These are phyloP conservation scores for Pleurotus djamor DNA, from an alignment of 768 basidiomycete species.

Conservation along the genomic window DNA sequence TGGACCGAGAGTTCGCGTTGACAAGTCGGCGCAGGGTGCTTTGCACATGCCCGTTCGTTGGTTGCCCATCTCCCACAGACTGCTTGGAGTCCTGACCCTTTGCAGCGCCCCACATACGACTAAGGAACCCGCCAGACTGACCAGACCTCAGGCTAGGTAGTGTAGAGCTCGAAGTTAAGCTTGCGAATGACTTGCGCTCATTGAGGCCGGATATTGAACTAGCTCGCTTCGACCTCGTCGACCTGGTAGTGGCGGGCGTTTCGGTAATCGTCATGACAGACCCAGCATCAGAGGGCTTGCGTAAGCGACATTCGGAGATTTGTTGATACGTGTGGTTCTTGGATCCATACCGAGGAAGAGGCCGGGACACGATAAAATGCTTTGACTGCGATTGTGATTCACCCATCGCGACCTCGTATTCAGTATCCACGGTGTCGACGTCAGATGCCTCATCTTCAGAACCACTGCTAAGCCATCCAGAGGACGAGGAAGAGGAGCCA, in stretches of 20 bases:
- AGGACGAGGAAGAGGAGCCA: slow-evolving; percentile 56
- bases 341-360: slow-evolving; percentile 42
- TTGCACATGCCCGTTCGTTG: not conserved
- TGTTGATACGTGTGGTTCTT: slow-evolving; percentile 21
- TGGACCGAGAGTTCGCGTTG: not conserved
- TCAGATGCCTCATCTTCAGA: slow-evolving; percentile 50
- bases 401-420: slow-evolving; percentile 26
- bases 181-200: slow-evolving; percentile 14
- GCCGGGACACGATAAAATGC: slow-evolving; percentile 42
- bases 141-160: slow-evolving; percentile 32
- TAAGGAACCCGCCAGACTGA: slow-evolving; percentile 52
- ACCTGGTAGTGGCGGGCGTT: slow-evolving; percentile 26
- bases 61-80: not conserved
- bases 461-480: slow-evolving; percentile 49
- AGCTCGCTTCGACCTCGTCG: slow-evolving; percentile 19
- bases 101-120: slow-evolving; percentile 74
- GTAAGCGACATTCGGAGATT: slow-evolving; percentile 24
- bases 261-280: slow-evolving; percentile 31
- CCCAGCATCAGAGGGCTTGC: slow-evolving; percentile 50
- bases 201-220: slow-evolving; percentile 18
- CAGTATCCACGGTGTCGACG: slow-evolving; percentile 29
- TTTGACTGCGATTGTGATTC: slow-evolving; percentile 23
- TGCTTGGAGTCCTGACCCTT: slow-evolving; percentile 21
- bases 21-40: slow-evolving; percentile 5
- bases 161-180: slow-evolving; percentile 33